phyloP scores from a whole-genome alignment of 1,139 yeast species.

The Debaryomyces udenii region DNA sequence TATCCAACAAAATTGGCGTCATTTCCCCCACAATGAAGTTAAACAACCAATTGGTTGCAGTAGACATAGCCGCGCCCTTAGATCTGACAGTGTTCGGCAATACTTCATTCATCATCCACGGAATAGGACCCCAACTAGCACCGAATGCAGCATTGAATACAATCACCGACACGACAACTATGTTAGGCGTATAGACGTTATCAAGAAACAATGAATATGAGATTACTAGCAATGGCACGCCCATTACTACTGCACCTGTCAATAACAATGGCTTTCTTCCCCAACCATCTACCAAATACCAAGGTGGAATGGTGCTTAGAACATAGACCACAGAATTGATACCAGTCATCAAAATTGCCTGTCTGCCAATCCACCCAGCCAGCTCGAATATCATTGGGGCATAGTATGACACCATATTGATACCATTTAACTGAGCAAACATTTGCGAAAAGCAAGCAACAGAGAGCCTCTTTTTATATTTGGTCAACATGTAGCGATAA shows the following conservation, averaged over 20 bases:
- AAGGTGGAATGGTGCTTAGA: slow-evolving; percentile 79
- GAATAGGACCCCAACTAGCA: slow-evolving; percentile 91
- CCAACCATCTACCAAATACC: slow-evolving; percentile 90
- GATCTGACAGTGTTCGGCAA: slow-evolving; percentile 87
- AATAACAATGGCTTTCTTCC: slow-evolving; percentile 83
- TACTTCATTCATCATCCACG: slow-evolving; percentile 92
- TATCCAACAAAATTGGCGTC: slow-evolving; percentile 82
- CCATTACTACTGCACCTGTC: slow-evolving; percentile 81
- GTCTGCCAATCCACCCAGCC: slow-evolving; percentile 92
- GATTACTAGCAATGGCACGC: slow-evolving; percentile 63
- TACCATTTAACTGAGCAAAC: slow-evolving; percentile 93
- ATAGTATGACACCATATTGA: slow-evolving; percentile 88
- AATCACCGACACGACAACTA: slow-evolving; percentile 77
- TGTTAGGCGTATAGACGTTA: slow-evolving; percentile 62
- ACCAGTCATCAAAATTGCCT: slow-evolving; percentile 93
- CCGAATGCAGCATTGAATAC: slow-evolving; percentile 87
- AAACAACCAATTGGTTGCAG: slow-evolving; percentile 95
- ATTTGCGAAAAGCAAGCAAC: slow-evolving; percentile 90
- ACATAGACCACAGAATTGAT: slow-evolving; percentile 78
- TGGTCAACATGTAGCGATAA: slow-evolving; percentile 63
- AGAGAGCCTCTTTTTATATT: slow-evolving; percentile 74
- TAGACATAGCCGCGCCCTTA: slow-evolving; percentile 87
- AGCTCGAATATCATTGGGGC: slow-evolving; percentile 93
- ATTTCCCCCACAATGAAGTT: slow-evolving; percentile 89
- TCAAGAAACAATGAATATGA: slow-evolving; percentile 67